Evolutionary conservation across 1,284 basidiomycete genomes (phyloP).

Genomic region (Chondrostereum purpureum): DNA sequence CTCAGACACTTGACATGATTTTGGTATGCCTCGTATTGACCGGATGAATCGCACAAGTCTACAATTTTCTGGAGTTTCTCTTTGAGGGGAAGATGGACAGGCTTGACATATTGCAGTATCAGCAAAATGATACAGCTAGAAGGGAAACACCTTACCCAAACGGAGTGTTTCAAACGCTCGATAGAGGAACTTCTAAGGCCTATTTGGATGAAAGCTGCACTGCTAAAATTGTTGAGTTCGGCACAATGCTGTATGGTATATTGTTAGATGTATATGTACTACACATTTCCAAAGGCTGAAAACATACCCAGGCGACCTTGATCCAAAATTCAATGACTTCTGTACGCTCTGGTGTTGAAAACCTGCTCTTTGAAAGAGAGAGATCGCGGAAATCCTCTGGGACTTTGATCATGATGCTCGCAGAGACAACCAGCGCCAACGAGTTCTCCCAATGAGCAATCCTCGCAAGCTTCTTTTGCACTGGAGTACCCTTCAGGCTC

Average conservation of each 20-base stretch:
- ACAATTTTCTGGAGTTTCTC: neutral
- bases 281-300: neutral
- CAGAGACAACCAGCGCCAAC: conserved; percentile 4
- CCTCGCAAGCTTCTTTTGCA: neutral
- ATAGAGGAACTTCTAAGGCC: conserved; percentile 27
- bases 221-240: conserved; percentile 29
- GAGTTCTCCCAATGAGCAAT: conserved; percentile 8
- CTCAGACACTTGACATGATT: neutral
- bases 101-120: neutral
- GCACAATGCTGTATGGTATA: neutral
- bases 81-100: too few relatives aligned
- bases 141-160: conserved; percentile 18
- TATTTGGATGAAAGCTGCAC: conserved; percentile 30
- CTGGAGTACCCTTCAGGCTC: conserved; percentile 13
- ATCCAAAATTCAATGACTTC: conserved; percentile 2
- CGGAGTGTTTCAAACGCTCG: conserved; percentile 25
- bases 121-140: neutral
- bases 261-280: neutral
- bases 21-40: neutral
- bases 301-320: neutral
- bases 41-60: neutral
- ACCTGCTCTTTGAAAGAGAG: too few relatives aligned
- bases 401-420: conserved; percentile 1
- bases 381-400: too few relatives aligned
- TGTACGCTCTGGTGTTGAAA: neutral